Percentiles rank a stretch among this genome's conserved stretches.
Evolutionary conservation across 495 filamentous ascomycete genomes (phyloP).

Genomic region (Tuber melanosporum): DNA sequence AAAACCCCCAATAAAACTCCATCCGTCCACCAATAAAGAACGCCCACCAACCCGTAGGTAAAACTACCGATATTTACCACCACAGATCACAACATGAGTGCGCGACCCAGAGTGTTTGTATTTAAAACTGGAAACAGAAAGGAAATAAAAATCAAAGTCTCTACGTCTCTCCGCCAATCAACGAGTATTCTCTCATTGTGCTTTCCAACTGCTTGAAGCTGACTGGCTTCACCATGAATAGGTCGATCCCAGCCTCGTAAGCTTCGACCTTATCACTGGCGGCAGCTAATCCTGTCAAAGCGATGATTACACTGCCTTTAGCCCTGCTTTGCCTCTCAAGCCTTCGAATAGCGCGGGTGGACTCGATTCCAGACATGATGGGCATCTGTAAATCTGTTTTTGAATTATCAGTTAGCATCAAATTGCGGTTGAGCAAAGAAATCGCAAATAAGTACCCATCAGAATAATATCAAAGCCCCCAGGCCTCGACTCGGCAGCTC

Average conservation of each 20-base stretch:
- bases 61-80: background rate
- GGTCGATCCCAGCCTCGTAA: conserved; percentile 59
- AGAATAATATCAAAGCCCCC: conserved; percentile 46
- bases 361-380: conserved; percentile 60
- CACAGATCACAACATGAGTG: background rate
- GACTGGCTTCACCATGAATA: conserved; percentile 70
- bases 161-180: background rate
- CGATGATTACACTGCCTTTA: conserved; percentile 52
- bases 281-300: conserved; percentile 62
- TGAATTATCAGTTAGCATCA: conserved; percentile 14
- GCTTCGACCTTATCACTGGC: conserved; percentile 60
- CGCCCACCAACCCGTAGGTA: background rate
- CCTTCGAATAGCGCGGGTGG: conserved; percentile 56
- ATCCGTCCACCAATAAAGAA: background rate
- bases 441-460: conserved; percentile 41
- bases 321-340: conserved; percentile 48
- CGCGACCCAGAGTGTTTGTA: background rate
- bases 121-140: background rate
- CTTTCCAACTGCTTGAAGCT: conserved; percentile 44
- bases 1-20: background rate
- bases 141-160: background rate
- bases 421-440: background rate
- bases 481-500: conserved; percentile 45
- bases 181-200: conserved; percentile 24
- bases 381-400: conserved; percentile 65